These are phyloP conservation scores for Pistacia integerrima DNA, from an alignment of 345 rosid species.

Conservation along the genomic window DNA sequence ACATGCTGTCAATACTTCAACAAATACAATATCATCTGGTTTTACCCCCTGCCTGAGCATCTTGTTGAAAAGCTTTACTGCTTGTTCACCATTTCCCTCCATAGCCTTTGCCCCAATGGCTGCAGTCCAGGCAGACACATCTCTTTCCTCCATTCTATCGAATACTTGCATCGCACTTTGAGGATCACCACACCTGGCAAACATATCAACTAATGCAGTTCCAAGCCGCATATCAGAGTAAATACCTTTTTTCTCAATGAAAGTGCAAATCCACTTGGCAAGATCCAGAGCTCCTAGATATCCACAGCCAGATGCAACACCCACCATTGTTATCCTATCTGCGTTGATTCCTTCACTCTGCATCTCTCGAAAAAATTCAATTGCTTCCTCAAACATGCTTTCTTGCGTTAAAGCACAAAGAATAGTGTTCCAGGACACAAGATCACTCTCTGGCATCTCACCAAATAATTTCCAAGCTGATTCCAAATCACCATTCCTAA, in stretches of 20 bases:
- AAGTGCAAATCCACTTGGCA: constrained; percentile 58
- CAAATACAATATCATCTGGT: constrained; percentile 54
- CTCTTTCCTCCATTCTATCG: constrained; percentile 44
- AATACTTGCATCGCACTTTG: constrained; percentile 55
- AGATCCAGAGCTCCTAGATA: constrained; percentile 61
- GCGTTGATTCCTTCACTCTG: constrained; percentile 49
- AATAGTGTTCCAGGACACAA: constrained; percentile 66
- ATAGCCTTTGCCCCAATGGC: constrained; percentile 65
- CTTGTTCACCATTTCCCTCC: constrained; percentile 49
- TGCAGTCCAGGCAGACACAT: constrained; percentile 76
- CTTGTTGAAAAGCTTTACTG: constrained; percentile 51
- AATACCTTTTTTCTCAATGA: constrained; percentile 38
- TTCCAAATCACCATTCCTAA: constrained; percentile 50
- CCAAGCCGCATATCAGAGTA: constrained; percentile 52
- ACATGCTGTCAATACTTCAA: constrained; percentile 57
- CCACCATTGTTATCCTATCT: constrained; percentile 57
- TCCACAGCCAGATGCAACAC: constrained; percentile 66
- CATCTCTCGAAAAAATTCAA: constrained; percentile 54
- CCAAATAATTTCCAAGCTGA: constrained; percentile 51
- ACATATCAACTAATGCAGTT: constrained; percentile 67
- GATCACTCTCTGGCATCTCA: constrained; percentile 61
- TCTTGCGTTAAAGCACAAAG: constrained; percentile 56
- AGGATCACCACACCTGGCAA: constrained; percentile 68
- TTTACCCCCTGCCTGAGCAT: constrained; percentile 55
- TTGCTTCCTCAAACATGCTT: constrained; percentile 62